phyloP scores from a whole-genome alignment of 2,329 filamentous ascomycete genomes.

The Penicillium sp. region DNA sequence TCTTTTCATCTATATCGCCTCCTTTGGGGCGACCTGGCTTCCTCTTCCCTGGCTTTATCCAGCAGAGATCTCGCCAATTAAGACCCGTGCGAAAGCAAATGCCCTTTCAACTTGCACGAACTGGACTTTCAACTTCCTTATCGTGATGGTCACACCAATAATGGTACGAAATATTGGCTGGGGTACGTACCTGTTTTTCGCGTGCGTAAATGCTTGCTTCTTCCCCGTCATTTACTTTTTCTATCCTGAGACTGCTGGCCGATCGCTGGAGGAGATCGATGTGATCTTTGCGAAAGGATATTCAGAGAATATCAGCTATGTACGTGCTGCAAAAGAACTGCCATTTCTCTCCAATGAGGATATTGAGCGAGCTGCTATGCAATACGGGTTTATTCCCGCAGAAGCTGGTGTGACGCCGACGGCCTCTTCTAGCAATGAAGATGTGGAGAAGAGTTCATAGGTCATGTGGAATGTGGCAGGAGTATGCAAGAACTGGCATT shows the following conservation, averaged over 20 bases:
- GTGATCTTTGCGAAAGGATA: conserved; percentile 9
- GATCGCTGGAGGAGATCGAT: background rate
- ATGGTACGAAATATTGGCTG: conserved; percentile 23
- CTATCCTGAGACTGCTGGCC: background rate
- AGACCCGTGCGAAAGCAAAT: conserved; percentile 55
- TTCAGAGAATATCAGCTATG: conserved; percentile 16
- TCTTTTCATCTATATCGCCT: conserved; percentile 66
- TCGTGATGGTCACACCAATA: conserved; percentile 37
- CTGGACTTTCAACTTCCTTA: conserved; percentile 44
- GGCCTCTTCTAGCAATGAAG: background rate
- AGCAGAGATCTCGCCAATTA: conserved; percentile 46
- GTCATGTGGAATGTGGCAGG: background rate
- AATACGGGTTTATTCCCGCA: background rate
- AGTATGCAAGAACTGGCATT: no score
- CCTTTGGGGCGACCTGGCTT: conserved; percentile 63
- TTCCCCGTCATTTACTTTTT: conserved; percentile 9
- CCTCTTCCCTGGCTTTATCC: conserved; percentile 58
- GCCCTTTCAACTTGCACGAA: conserved; percentile 43
- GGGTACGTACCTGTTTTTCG: conserved; percentile 9
- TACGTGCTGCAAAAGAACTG: conserved; percentile 22
- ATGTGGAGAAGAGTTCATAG: background rate
- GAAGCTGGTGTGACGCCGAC: background rate
- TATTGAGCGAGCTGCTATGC: conserved; percentile 15
- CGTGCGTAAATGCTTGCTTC: conserved; percentile 5
- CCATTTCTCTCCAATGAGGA: conserved; percentile 19